Evolutionary conservation across 2,329 filamentous ascomycete species (phyloP), one percentile per base, ranked within the genome.

Genomic region (Ophiostoma australiae): DNA sequence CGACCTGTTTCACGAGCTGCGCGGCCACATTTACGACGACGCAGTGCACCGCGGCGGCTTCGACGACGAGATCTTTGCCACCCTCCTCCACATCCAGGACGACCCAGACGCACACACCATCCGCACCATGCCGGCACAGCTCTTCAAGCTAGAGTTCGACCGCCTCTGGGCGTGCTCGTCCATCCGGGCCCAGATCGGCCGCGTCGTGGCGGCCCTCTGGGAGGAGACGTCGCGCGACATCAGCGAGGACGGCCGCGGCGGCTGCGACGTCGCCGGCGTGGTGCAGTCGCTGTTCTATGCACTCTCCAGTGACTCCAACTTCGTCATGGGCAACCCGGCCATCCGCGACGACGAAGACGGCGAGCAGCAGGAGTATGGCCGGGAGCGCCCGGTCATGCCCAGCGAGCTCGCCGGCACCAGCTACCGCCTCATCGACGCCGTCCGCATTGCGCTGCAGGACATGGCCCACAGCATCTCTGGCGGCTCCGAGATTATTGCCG

Each of bases 171-270:
- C 61, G 6, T 3, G 10, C 61, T 7, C 17, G 20, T 3, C 11
- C 8, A 7, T 39, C 15, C 33, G 39, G 35, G 3, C n/a, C 10
- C 35, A 37, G 20, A 17, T 39, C 20, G 63, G 63, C 63, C 20
- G n/a, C n/a, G 4, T 66, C 20, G 3, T 66, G 17, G 63, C 63
- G 7, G 63, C 63, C 33, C 23, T 66, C 63, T 66, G 63, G 63
- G 63, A 66, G 63, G 63, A 66, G 63, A 39, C 35, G 63, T 66
- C 63, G 63, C 63, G 63, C 20, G 35, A 39, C 10, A 31, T 27
- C 17, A 48, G 41, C 63, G 35, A 37, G 7, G 13, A n/a, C 7
- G 31, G 33, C 35, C 13, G 27, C 44, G 44, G 39, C 44, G 27
- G 27, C 27, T 31, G 27, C 41, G 17, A 44, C 20, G 48, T 37